Base-by-base conservation (phyloP, 148 eudicot genomes). In the Rhododendron simsii region DNA sequence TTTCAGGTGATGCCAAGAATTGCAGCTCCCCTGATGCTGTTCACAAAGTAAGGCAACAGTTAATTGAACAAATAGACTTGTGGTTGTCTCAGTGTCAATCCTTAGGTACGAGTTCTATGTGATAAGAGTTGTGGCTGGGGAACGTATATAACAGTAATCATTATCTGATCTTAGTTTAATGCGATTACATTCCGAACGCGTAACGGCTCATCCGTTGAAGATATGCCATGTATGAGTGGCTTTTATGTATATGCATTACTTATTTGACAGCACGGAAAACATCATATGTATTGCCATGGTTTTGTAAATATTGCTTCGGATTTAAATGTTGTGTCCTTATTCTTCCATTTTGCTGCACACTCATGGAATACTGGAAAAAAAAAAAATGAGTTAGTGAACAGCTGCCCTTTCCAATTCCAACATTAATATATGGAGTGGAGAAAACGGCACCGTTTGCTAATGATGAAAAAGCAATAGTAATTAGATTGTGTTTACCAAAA, bases 1-100 rank as follows among this genome's bases (percentile, higher is more conserved):
- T 81, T 83, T 28, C 90, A 98, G 98, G 99, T 83, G 91, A 94
- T 86, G 91, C 89, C 73, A 89, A 88, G 81, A 90, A 89, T 77
- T 98, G 99, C 90, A 92, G 94, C 90, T 91, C 98, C n/a, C 93
- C 98, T 61, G 98, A 95, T 84, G 96, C 98, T 12, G 98, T 98
- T 81, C 87, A 90, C 88, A 98, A 98, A 94, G 96, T 93, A 39
- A 91, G 99, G 91, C 98, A 95, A 67, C 86, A 93, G 67, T 84
- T 98, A 47, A 89, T 89, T 12, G 95, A 92, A 77, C 90, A 93
- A 57, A 98, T 98, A 57, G 99, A 95, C 88, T 84, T 94, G 87
- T 98, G 99, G 99, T 87, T 98, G 86, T 95, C 99, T 35, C 91
- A 95, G 89, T 98, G 99, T 88, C 93, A 91, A 85, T 90, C 86